Percentiles rank a stretch among this genome's conserved stretches.
These are phyloP conservation scores for Leccinellum luteum DNA, from an alignment of 768 basidiomycete genomes.

Conservation along the genomic window DNA sequence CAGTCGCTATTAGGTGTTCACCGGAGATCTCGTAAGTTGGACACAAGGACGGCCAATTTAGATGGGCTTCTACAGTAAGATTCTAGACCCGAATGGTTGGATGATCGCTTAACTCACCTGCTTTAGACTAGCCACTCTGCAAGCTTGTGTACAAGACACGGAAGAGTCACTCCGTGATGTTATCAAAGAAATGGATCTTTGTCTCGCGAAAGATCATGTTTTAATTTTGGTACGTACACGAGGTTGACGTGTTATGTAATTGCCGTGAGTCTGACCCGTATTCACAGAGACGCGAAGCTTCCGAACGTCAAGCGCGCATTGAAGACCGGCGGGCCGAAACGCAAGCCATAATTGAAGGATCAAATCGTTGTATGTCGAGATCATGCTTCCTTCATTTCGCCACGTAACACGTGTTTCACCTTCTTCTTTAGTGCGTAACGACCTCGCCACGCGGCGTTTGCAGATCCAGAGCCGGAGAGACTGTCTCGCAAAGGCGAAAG, in stretches of 20 bases:
- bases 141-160: constrained; percentile 51
- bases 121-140: constrained; percentile 50
- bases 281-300: constrained; percentile 62
- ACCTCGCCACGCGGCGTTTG: constrained; percentile 43
- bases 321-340: constrained; percentile 46
- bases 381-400: constrained; percentile 22
- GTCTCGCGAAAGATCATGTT: constrained; percentile 41
- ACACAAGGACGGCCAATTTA: constrained; percentile 51
- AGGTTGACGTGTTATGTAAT: constrained; percentile 22
- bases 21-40: constrained; percentile 26
- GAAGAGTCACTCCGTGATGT: constrained; percentile 48
- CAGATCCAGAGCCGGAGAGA: constrained; percentile 47
- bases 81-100: background rate
- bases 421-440: constrained; percentile 38
- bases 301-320: constrained; percentile 59
- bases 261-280: constrained; percentile 23
- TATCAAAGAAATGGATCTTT: constrained; percentile 44
- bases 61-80: constrained; percentile 73
- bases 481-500: constrained; percentile 42
- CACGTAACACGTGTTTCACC: constrained; percentile 11
- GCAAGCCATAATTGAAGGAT: constrained; percentile 40
- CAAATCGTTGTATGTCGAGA: constrained; percentile 44
- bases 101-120: constrained; percentile 2
- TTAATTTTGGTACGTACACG: constrained; percentile 39
- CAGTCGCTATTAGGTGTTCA: constrained; percentile 11